Conservation (phyloP, 2,329 filamentous ascomycete species). For the Chalara sp. region DNA sequence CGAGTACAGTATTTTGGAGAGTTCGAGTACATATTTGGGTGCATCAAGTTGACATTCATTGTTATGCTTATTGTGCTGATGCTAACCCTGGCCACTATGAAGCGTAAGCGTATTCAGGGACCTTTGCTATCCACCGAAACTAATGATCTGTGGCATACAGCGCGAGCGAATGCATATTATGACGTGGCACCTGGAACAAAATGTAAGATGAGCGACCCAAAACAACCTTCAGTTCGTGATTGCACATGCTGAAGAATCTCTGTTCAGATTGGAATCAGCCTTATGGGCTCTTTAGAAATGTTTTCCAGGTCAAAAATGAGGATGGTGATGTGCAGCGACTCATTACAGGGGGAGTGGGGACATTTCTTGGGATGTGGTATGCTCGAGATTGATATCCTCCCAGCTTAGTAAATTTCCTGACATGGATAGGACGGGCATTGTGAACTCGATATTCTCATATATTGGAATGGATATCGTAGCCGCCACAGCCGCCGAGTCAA, state of each 20-base stretch:
- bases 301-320: slow-evolving; percentile 28
- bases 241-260: no score
- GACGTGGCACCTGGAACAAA: slow-evolving; percentile 28
- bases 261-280: slow-evolving; percentile 29
- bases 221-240: no score
- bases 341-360: slow-evolving; percentile 29
- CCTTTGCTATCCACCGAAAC: not conserved
- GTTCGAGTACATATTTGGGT: slow-evolving; percentile 33
- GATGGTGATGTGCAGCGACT: slow-evolving; percentile 22
- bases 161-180: slow-evolving; percentile 31
- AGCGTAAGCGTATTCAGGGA: no score
- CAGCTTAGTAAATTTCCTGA: no score
- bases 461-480: slow-evolving; percentile 34
- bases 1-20: slow-evolving; percentile 28
- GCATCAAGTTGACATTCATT: slow-evolving; percentile 31
- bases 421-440: slow-evolving; percentile 28
- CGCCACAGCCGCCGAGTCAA: slow-evolving; percentile 31
- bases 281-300: slow-evolving; percentile 31
- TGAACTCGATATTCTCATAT: slow-evolving; percentile 31
- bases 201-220: no score
- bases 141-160: slow-evolving; percentile 16
- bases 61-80: slow-evolving; percentile 30
- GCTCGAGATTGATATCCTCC: slow-evolving; percentile 1
- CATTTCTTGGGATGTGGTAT: slow-evolving; percentile 33
- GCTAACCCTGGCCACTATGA: slow-evolving; percentile 31